phyloP scores from a whole-genome alignment of 208 protist species.

The Crithidia sp. region DNA sequence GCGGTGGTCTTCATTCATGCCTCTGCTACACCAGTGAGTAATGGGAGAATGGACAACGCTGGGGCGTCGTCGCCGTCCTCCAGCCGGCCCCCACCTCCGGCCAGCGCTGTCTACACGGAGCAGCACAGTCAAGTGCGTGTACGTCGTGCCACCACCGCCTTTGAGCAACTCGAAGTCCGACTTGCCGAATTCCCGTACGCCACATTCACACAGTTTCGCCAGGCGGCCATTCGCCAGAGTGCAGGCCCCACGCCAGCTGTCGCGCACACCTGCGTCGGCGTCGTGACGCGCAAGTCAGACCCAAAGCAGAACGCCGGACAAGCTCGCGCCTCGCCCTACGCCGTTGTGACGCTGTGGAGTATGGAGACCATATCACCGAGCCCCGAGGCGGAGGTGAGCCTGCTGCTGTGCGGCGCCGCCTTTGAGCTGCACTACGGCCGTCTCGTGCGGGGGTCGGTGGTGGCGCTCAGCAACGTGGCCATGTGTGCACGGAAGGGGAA shows the following conservation, averaged over 20 bases:
- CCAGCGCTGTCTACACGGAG: conserved; percentile 26
- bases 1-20: too few species aligned
- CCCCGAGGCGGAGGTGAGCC: conserved; percentile 43
- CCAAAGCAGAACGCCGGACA: conserved; percentile 52
- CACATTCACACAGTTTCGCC: conserved; percentile 40
- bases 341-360: conserved; percentile 70
- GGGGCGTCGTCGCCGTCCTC: too few species aligned
- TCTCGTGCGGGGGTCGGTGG: conserved; percentile 47
- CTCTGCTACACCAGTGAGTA: too few species aligned
- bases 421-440: conserved; percentile 70
- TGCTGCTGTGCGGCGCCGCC: conserved; percentile 66
- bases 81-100: conserved; percentile 5
- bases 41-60: too few species aligned
- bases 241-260: conserved; percentile 17
- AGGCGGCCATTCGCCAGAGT: conserved; percentile 1
- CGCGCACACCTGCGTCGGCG: conserved; percentile 56
- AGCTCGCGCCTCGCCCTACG: conserved; percentile 38
- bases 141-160: conserved; percentile 53
- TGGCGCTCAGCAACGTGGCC: conserved; percentile 57
- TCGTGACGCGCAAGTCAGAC: conserved; percentile 65
- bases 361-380: conserved; percentile 57
- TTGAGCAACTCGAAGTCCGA: conserved; percentile 64
- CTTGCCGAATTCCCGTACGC: conserved; percentile 63
- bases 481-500: conserved; percentile 25
- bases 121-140: conserved; percentile 57